These are phyloP conservation scores for Nepenthes gracilis DNA, from an alignment of 148 eudicot species.

Conservation along the genomic window DNA sequence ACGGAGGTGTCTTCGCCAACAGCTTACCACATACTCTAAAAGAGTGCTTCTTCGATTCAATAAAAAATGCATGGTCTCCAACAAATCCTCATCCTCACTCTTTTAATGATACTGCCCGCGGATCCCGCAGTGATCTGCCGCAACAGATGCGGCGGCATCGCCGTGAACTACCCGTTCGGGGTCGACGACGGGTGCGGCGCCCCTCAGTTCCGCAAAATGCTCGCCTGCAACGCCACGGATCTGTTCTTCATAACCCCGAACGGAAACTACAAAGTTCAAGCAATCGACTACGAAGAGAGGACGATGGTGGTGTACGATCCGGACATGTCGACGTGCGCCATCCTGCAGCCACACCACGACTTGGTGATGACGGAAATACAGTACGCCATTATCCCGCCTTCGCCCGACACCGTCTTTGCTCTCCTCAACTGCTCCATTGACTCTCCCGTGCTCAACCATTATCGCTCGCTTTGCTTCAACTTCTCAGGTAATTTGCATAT, in stretches of 20 bases:
- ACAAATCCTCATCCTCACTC: too few species aligned
- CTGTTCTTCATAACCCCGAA: conserved; percentile 74
- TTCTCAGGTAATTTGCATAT: conserved; percentile 17
- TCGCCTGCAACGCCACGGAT: conserved; percentile 51
- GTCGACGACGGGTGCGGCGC: conserved; percentile 90
- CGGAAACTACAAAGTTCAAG: conserved; percentile 78
- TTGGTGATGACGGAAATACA: conserved; percentile 53
- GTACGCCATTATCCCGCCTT: conserved; percentile 61
- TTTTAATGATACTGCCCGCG: too few species aligned
- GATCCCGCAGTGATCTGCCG: neutral
- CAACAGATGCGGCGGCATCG: neutral
- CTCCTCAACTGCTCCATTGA: conserved; percentile 78
- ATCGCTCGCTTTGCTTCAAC: conserved; percentile 65
- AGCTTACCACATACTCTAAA: too few species aligned
- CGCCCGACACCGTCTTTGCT: conserved; percentile 75
- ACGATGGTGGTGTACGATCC: conserved; percentile 64
- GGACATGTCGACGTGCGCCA: conserved; percentile 89
- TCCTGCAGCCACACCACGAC: conserved; percentile 86
- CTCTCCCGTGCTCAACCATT: conserved; percentile 79
- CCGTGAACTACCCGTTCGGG: conserved; percentile 53
- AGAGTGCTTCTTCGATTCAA: too few species aligned
- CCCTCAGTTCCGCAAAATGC: conserved; percentile 58
- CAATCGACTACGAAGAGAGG: conserved; percentile 55
- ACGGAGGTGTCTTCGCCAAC: too few species aligned
- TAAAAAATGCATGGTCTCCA: too few species aligned